Percentiles rank a stretch among this genome's conserved stretches.
These are phyloP conservation scores for Colletotrichum sublineola DNA, from an alignment of 2,329 filamentous ascomycete genomes.

Conservation along the genomic window DNA sequence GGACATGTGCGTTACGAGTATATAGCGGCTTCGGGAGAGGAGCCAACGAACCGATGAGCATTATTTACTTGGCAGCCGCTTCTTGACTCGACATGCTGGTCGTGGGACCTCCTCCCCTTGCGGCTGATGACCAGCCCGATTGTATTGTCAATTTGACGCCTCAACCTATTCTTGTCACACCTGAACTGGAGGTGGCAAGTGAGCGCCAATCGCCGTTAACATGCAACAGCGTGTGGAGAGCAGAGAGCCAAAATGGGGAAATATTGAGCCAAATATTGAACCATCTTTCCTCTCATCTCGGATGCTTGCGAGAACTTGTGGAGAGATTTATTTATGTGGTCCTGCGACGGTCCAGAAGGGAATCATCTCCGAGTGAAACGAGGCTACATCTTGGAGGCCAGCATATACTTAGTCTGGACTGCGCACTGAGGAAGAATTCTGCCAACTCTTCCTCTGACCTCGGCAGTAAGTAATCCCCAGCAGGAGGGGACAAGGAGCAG, in stretches of 20 bases:
- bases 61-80: conserved; percentile 2
- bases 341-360: neutral
- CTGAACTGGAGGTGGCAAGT: conserved; percentile 2
- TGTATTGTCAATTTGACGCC: neutral
- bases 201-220: neutral
- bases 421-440: conserved; percentile 5
- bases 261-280: conserved; percentile 6
- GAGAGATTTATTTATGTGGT: conserved; percentile 15
- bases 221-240: neutral
- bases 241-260: neutral
- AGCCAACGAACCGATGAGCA: neutral
- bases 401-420: neutral
- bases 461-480: too few species aligned
- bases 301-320: conserved; percentile 22
- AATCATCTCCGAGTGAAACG: conserved; percentile 41
- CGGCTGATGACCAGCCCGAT: neutral
- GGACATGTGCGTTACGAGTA: conserved; percentile 38
- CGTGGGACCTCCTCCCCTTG: conserved; percentile 4
- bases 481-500: neutral
- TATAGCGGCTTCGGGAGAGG: neutral
- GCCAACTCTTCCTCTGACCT: neutral
- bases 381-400: conserved; percentile 27
- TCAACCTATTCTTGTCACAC: conserved; percentile 5
- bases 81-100: conserved; percentile 32
- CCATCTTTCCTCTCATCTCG: neutral